Conservation (phyloP, 2,329 filamentous ascomycete genomes). For the Cladophialophora psammophila region DNA sequence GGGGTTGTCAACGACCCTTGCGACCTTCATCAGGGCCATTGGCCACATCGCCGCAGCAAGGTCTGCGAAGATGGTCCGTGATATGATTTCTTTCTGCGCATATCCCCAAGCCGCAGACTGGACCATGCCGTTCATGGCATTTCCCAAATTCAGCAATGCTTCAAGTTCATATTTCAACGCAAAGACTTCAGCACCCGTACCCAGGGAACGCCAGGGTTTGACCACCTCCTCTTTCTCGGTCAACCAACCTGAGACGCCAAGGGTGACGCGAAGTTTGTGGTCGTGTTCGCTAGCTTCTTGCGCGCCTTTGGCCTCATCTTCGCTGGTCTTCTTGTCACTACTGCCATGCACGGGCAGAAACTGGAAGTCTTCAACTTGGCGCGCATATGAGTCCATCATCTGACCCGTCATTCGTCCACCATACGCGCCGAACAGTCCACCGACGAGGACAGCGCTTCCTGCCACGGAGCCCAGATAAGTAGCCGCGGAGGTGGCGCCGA, state of each 20-base stretch:
- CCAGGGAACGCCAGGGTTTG: constrained; percentile 79
- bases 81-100: constrained; percentile 77
- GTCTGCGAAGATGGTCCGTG: constrained; percentile 72
- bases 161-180: constrained; percentile 84
- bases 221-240: constrained; percentile 74
- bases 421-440: constrained; percentile 90
- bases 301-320: constrained; percentile 50
- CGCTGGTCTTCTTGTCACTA: constrained; percentile 52
- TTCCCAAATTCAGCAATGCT: constrained; percentile 77
- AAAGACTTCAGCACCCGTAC: constrained; percentile 77
- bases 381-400: constrained; percentile 86
- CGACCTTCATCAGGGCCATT: constrained; percentile 69
- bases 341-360: constrained; percentile 75
- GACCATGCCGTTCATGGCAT: constrained; percentile 76
- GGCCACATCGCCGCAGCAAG: constrained; percentile 75
- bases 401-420: constrained; percentile 81
- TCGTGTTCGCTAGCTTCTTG: constrained; percentile 53
- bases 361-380: constrained; percentile 87
- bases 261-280: constrained; percentile 78
- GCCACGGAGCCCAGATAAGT: constrained; percentile 81
- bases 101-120: constrained; percentile 81
- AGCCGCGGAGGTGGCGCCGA: constrained; percentile 76
- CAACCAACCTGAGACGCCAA: constrained; percentile 84
- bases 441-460: constrained; percentile 79
- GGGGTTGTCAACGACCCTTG: constrained; percentile 78